phyloP scores from a whole-genome alignment of 140 eudicot species.

The Cichorium intybus region DNA sequence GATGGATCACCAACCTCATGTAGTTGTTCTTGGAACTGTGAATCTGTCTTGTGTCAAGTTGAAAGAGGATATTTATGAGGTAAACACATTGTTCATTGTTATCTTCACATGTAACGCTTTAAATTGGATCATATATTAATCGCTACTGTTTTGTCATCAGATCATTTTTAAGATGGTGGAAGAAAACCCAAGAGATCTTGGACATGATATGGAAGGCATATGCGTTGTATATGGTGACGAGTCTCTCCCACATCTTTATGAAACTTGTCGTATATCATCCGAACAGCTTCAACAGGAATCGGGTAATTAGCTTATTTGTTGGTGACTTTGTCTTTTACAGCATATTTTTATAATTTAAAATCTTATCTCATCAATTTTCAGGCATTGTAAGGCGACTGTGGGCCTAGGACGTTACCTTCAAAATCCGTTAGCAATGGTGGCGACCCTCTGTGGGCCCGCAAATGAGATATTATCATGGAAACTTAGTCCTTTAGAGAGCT shows the following conservation, averaged over 20 bases:
- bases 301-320: slow-evolving; percentile 59
- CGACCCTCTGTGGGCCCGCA: slow-evolving; percentile 85
- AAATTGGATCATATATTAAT: neutral
- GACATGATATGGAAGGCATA: slow-evolving; percentile 74
- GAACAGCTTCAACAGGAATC: slow-evolving; percentile 83
- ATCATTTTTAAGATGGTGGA: slow-evolving; percentile 77
- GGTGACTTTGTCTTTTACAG: too few species aligned
- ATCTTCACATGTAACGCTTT: neutral
- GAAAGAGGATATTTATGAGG: slow-evolving; percentile 87
- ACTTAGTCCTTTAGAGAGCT: slow-evolving; percentile 68
- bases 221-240: slow-evolving; percentile 68
- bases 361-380: slow-evolving; percentile 7
- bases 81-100: neutral
- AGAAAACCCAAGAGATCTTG: slow-evolving; percentile 79
- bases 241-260: slow-evolving; percentile 88
- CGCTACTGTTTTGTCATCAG: slow-evolving; percentile 36
- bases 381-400: slow-evolving; percentile 92
- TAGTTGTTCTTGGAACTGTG: slow-evolving; percentile 86
- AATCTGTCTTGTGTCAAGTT: slow-evolving; percentile 62
- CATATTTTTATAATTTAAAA: neutral
- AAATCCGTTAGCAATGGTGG: slow-evolving; percentile 93
- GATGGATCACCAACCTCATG: slow-evolving; percentile 90
- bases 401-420: slow-evolving; percentile 95
- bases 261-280: slow-evolving; percentile 87
- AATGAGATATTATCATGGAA: slow-evolving; percentile 95